Conservation (phyloP, 1,284 basidiomycete genomes). For the Inonotus obliquus region DNA sequence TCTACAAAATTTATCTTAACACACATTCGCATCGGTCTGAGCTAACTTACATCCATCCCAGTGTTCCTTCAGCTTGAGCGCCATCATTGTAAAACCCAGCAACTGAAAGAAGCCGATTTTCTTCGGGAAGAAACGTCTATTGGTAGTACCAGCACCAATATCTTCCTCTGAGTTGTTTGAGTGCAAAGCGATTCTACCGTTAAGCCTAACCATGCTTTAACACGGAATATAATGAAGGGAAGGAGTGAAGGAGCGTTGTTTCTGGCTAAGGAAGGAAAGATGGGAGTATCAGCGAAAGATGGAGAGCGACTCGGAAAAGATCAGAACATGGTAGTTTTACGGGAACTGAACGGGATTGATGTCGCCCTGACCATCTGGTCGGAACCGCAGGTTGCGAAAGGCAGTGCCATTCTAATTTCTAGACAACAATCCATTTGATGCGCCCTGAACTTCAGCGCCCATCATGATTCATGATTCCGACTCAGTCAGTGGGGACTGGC, state of each 20-base stretch:
- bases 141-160: not conserved
- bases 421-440: not conserved
- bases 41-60: slow-evolving; percentile 42
- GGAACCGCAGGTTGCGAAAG: not conserved
- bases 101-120: slow-evolving; percentile 14
- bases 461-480: too few species aligned
- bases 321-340: not conserved
- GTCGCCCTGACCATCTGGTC: not conserved
- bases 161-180: not conserved
- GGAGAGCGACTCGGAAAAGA: not conserved
- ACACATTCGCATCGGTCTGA: not conserved
- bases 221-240: not conserved
- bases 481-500: too few species aligned
- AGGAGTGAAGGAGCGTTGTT: not conserved
- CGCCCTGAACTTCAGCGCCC: not conserved
- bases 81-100: slow-evolving; percentile 40
- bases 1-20: slow-evolving; percentile 2
- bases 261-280: not conserved
- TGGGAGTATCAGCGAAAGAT: not conserved
- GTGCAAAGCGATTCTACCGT: not conserved
- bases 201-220: not conserved
- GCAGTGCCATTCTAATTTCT: not conserved
- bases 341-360: not conserved
- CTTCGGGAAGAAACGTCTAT: not conserved
- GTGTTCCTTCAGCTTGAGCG: slow-evolving; percentile 44